Conservation (phyloP, 768 basidiomycete species). For the Mycena alexandri region DNA sequence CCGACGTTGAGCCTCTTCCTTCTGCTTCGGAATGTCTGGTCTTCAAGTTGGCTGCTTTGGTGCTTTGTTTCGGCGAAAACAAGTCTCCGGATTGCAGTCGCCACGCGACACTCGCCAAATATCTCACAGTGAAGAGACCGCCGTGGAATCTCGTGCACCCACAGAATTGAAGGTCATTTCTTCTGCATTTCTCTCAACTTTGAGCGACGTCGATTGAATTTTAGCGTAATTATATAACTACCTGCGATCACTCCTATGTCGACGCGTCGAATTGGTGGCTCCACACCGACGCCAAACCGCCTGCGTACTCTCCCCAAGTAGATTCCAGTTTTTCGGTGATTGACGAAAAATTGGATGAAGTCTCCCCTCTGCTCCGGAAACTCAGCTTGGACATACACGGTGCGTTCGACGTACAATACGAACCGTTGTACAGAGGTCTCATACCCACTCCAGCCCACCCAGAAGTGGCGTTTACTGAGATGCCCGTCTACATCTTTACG, state of each 20-base stretch:
- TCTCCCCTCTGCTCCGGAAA: conserved; percentile 66
- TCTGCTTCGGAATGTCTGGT: conserved; percentile 29
- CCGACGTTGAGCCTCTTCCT: conserved; percentile 24
- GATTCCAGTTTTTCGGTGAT: conserved; percentile 63
- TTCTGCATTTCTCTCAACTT: background rate
- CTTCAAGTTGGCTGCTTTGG: conserved; percentile 53
- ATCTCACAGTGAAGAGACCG: background rate
- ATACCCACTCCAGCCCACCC: conserved; percentile 64
- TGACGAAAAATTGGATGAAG: conserved; percentile 63
- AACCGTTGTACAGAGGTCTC: conserved; percentile 5
- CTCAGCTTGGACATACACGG: conserved; percentile 82
- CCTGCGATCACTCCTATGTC: conserved; percentile 30
- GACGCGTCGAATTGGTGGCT: conserved; percentile 30
- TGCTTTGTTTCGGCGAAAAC: conserved; percentile 43
- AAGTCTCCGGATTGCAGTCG: conserved; percentile 20
- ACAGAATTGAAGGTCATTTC: conserved; percentile 8
- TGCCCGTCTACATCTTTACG: conserved; percentile 52
- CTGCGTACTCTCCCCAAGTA: conserved; percentile 52
- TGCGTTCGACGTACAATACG: conserved; percentile 46
- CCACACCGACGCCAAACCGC: conserved; percentile 50
- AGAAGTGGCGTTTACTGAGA: conserved; percentile 75
- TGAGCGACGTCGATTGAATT: background rate
- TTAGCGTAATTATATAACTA: conserved; percentile 27
- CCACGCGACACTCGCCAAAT: conserved; percentile 25
- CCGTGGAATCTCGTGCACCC: conserved; percentile 21